These are phyloP conservation scores for Phytophthora pistaciae DNA, from an alignment of 352 stramenopile genomes.

Conservation along the genomic window DNA sequence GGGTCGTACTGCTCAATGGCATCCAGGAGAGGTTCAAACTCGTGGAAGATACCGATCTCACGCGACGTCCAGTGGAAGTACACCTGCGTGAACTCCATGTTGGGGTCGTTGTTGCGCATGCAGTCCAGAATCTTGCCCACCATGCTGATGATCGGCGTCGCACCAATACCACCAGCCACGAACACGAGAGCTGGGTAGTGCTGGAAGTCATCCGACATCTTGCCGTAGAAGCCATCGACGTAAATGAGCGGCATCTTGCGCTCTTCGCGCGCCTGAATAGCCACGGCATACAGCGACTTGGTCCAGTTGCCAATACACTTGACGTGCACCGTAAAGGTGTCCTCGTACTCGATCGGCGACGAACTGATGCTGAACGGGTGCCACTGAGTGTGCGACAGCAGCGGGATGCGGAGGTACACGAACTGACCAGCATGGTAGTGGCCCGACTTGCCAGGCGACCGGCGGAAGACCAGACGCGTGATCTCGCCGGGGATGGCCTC, in stretches of 20 bases:
- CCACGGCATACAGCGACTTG: conserved; percentile 76
- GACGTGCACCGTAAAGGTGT: conserved; percentile 87
- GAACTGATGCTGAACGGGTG: conserved; percentile 90
- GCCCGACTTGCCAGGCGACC: conserved; percentile 73
- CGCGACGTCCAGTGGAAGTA: conserved; percentile 90
- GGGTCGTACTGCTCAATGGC: conserved; percentile 83
- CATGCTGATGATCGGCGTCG: conserved; percentile 91
- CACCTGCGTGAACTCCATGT: conserved; percentile 73
- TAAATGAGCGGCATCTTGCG: conserved; percentile 86
- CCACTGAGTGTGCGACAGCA: conserved; percentile 82
- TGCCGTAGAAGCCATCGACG: conserved; percentile 86
- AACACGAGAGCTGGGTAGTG: conserved; percentile 85
- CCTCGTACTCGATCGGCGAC: conserved; percentile 85
- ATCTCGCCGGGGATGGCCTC: conserved; percentile 86
- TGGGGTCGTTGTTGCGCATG: conserved; percentile 83
- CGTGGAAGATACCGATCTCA: conserved; percentile 87
- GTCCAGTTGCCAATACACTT: conserved; percentile 84
- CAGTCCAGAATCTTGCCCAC: conserved; percentile 87
- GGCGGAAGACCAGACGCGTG: conserved; percentile 82
- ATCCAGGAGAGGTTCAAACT: conserved; percentile 84
- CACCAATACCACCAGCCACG: conserved; percentile 86
- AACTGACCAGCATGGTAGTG: conserved; percentile 88
- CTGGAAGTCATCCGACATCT: conserved; percentile 87
- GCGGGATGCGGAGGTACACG: conserved; percentile 77
- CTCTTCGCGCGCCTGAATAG: conserved; percentile 80